A percentile compares a stretch with the other conserved stretches of the same genome.
These are phyloP conservation scores for Phialemonium atrogriseum DNA, from an alignment of 2,329 filamentous ascomycete genomes.

Conservation along the genomic window DNA sequence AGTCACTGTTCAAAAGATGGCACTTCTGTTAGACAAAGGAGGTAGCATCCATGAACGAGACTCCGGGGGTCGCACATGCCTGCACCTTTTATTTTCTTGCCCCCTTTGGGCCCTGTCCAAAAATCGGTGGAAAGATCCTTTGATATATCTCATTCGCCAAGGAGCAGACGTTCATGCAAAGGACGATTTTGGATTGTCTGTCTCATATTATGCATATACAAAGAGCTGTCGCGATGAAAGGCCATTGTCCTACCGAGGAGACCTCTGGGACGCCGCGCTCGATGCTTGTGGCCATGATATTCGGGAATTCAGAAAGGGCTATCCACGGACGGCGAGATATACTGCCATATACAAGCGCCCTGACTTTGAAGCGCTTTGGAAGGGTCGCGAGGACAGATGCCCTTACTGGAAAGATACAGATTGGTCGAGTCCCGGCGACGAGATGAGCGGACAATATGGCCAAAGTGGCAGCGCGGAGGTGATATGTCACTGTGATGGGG, in stretches of 20 bases:
- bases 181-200: background rate
- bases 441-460: no score
- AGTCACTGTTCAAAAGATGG: background rate
- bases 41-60: background rate
- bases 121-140: background rate
- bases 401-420: slow-evolving; percentile 1
- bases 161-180: background rate
- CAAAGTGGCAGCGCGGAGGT: no score
- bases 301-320: slow-evolving; percentile 2
- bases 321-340: background rate
- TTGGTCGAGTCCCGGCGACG: background rate
- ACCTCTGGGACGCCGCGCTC: background rate
- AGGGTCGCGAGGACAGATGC: background rate
- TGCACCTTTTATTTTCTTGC: background rate
- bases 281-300: slow-evolving; percentile 6
- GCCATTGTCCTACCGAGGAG: background rate
- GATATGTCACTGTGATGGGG: no score
- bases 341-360: background rate
- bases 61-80: background rate
- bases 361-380: slow-evolving; percentile 1
- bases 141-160: background rate
- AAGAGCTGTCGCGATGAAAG: background rate
- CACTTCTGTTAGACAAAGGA: background rate
- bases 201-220: background rate
- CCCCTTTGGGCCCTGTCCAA: background rate